Percentiles rank a stretch among this genome's conserved stretches.
Evolutionary conservation across 768 basidiomycete genomes (phyloP).

Genomic region (Tylopilus plumbeoviolaceoides): DNA sequence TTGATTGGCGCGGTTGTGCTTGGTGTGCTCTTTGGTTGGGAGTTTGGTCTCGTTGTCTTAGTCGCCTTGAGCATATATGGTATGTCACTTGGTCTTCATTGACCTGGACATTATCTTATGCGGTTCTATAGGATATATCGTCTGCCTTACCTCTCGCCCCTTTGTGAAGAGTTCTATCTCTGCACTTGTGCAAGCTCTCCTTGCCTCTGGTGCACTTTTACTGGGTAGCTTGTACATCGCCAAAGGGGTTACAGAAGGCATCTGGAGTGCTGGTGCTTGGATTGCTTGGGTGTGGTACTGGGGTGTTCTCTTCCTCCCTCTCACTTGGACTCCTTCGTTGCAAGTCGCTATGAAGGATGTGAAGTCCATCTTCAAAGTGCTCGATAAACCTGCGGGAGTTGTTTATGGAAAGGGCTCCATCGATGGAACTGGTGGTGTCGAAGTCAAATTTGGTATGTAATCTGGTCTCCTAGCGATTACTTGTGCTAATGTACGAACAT

Average conservation of each 20-base stretch:
- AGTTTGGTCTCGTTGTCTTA: slow-evolving; percentile 62
- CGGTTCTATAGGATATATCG: slow-evolving; percentile 14
- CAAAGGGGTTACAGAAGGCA: slow-evolving; percentile 25
- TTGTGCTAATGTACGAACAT: background rate
- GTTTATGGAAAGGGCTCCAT: slow-evolving; percentile 76
- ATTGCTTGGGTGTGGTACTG: slow-evolving; percentile 30
- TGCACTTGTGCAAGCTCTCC: slow-evolving; percentile 64
- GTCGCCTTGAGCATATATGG: slow-evolving; percentile 72
- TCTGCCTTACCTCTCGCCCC: slow-evolving; percentile 9
- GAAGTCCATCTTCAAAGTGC: slow-evolving; percentile 72
- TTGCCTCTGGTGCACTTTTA: slow-evolving; percentile 78
- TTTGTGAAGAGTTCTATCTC: background rate
- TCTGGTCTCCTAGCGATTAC: too few species aligned
- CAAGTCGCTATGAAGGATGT: slow-evolving; percentile 75
- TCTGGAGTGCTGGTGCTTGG: slow-evolving; percentile 29
- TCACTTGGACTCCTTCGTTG: slow-evolving; percentile 39
- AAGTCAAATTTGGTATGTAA: slow-evolving; percentile 80
- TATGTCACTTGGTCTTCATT: slow-evolving; percentile 27
- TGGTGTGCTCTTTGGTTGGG: slow-evolving; percentile 58
- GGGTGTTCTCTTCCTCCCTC: slow-evolving; percentile 33
- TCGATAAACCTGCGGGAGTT: slow-evolving; percentile 81
- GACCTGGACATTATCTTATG: background rate
- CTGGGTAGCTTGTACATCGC: slow-evolving; percentile 46
- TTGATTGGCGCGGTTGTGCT: slow-evolving; percentile 68
- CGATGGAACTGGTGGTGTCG: slow-evolving; percentile 65